Percentiles rank a stretch among this genome's conserved stretches.
These are phyloP conservation scores for Quercus rubra DNA, from an alignment of 306 rosid species.

Conservation along the genomic window DNA sequence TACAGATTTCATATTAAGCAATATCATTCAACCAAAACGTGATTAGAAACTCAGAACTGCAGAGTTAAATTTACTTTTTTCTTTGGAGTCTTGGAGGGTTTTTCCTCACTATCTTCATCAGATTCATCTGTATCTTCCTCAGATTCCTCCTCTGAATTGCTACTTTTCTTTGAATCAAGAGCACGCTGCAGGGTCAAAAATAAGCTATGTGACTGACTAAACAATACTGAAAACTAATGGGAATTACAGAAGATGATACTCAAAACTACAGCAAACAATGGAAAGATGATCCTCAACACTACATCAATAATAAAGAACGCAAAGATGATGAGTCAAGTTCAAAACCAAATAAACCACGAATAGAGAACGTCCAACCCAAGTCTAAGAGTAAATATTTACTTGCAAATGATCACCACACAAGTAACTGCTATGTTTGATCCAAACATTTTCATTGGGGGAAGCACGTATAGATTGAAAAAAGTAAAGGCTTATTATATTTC, in stretches of 20 bases:
- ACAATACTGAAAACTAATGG: neutral
- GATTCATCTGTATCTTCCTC: constrained; percentile 34
- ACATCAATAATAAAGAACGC: too few species aligned
- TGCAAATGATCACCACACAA: too few species aligned
- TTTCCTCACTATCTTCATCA: constrained; percentile 24
- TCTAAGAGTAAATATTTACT: too few species aligned
- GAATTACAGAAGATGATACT: neutral
- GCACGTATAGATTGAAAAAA: too few species aligned
- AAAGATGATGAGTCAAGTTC: too few species aligned
- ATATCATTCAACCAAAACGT: neutral
- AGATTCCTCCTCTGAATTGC: constrained; percentile 31
- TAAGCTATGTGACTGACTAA: neutral
- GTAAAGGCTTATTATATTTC: neutral
- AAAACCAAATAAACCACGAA: too few species aligned
- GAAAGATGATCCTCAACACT: too few species aligned
- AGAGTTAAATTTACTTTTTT: constrained; percentile 32
- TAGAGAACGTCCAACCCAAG: too few species aligned
- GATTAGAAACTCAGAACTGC: neutral
- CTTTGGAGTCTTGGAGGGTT: constrained; percentile 42
- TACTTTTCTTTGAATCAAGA: constrained; percentile 13
- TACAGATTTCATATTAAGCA: neutral
- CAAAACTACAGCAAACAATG: too few species aligned
- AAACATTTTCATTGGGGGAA: too few species aligned
- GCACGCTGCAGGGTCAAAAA: constrained; percentile 20
- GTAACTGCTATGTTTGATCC: too few species aligned